Conservation (phyloP, 306 rosid genomes). For the Biancaea sappan region DNA sequence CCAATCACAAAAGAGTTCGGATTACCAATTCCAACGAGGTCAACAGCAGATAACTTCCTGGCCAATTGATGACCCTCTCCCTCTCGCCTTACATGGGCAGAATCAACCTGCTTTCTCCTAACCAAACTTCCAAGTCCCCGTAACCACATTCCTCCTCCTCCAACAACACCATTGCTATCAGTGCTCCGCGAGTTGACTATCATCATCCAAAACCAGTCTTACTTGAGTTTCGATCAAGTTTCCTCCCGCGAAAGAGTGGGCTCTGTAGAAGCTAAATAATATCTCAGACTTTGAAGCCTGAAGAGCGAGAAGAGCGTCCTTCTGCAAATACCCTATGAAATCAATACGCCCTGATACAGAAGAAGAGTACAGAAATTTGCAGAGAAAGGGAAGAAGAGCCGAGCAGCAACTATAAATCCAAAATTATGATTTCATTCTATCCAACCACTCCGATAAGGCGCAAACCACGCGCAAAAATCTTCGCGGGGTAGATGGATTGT, state of each 20-base stretch:
- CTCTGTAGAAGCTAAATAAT: background rate
- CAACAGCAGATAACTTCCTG: constrained; percentile 56
- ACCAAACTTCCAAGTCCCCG: constrained; percentile 53
- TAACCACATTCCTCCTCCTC: constrained; percentile 31
- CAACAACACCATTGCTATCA: constrained; percentile 19
- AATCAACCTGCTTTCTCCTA: constrained; percentile 74
- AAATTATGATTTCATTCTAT: background rate
- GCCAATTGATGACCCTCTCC: constrained; percentile 55
- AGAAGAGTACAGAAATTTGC: background rate
- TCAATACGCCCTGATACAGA: background rate
- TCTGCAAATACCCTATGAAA: background rate
- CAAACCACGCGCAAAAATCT: background rate
- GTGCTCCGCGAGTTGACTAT: constrained; percentile 17
- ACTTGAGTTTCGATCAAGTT: background rate
- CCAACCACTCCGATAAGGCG: background rate
- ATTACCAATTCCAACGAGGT: constrained; percentile 69
- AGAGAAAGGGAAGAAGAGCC: background rate
- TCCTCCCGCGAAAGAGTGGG: background rate
- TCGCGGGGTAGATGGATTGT: background rate
- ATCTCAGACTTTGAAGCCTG: background rate
- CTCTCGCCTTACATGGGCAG: constrained; percentile 42
- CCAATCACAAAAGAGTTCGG: background rate
- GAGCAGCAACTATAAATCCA: background rate
- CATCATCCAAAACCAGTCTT: constrained; percentile 35
- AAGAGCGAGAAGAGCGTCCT: background rate